Base-by-base conservation (phyloP, 306 rosid genomes). In the Trifolium fragiferum region DNA sequence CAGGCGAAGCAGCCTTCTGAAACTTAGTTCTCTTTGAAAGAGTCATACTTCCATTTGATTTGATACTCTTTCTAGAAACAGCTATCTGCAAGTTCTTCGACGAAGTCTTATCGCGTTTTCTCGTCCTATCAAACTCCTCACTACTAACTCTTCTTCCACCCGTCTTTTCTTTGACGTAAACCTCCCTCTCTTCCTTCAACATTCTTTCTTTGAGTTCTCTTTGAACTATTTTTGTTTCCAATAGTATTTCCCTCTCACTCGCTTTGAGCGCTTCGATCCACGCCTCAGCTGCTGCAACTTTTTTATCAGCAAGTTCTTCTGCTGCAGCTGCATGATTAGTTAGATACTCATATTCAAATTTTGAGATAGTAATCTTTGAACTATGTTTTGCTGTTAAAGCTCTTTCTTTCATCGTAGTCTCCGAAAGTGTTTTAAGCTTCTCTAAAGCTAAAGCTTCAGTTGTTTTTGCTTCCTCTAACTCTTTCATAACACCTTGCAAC, bases 251-350 rank as follows among this genome's bases (percentile, higher is more conserved):
- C 84, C 80, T 85, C 90, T 94, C 96, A 66, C 94, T 92, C 16
- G 96, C 99, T 79, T 86, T 90, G 40, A 94, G 80, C 74, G 97
- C 99, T 82, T 87, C 93, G 71, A 85, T 81, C 99, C 96, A 94
- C 53, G 96, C 97, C 76, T 83, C 77, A 8, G 95, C 88, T 43
- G 96, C 98, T 37, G 89, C 95, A 40, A 92, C 95, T 81, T 94
- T 94, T 32, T 82, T 89, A 63, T 87, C 93, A n/a, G 96, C 97
- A 79, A 90, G 66, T 85, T 87, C 93, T 76, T 86, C 83, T 1
- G 97, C 97, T 19, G 66, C 84, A 8, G 87, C 85, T 3, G 97
- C 99, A 20, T 83, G 87, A 67, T 84, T 87, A 23, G 87, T 88
- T 57, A 92, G 82, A 72, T 92, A 94, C 66, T 92, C 89, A 1